Conservation (phyloP, 345 rosid genomes). For the Iberis pinnata region DNA sequence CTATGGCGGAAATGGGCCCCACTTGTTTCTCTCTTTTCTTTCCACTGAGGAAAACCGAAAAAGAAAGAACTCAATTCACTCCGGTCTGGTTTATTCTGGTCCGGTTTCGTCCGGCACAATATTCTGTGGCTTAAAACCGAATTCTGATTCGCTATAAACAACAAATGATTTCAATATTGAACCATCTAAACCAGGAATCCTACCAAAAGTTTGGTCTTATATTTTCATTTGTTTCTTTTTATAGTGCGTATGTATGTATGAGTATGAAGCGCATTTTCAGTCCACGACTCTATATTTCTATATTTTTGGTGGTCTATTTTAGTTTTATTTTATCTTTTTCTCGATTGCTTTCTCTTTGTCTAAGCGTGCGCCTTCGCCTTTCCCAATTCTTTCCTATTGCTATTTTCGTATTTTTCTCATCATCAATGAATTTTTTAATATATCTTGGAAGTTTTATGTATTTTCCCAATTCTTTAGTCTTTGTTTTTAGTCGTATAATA, state of each 20-base stretch:
- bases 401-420: too few relatives aligned
- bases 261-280: conserved; percentile 26
- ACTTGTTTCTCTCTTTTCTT: conserved; percentile 20
- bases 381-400: conserved; percentile 16
- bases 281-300: conserved; percentile 16
- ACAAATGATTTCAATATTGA: too few relatives aligned
- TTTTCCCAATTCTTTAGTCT: too few relatives aligned
- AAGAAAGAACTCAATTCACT: not conserved
- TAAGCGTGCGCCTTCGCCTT: conserved; percentile 30
- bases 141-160: too few relatives aligned
- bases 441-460: too few relatives aligned
- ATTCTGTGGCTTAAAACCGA: too few relatives aligned
- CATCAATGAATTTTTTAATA: too few relatives aligned
- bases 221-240: not conserved
- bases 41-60: conserved; percentile 22
- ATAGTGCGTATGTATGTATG: conserved; percentile 29
- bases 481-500: too few relatives aligned
- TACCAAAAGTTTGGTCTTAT: too few relatives aligned
- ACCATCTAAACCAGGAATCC: too few relatives aligned
- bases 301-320: not conserved
- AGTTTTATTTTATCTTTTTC: not conserved
- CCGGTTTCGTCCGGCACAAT: too few relatives aligned
- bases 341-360: conserved; percentile 25
- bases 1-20: conserved; percentile 59
- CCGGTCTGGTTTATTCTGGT: too few relatives aligned